A percentile compares a stretch with the other conserved stretches of the same genome.
Conservation (phyloP, 2,329 filamentous ascomycete genomes). For the Diplodia scrobiculata region DNA sequence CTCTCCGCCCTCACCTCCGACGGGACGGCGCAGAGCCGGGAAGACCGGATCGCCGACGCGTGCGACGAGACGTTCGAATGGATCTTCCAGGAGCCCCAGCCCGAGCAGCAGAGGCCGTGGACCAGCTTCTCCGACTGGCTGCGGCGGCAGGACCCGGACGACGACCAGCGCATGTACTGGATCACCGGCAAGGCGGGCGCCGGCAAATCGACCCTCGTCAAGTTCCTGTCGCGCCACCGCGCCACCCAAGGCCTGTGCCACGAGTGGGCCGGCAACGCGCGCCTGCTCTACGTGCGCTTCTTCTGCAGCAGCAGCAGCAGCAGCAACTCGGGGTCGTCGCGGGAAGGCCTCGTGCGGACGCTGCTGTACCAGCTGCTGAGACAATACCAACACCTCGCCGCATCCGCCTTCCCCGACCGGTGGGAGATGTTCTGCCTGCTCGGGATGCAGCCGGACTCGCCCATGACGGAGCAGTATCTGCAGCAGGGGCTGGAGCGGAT, state of each 20-base stretch:
- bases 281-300: constrained; percentile 42
- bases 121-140: constrained; percentile 10
- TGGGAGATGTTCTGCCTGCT: constrained; percentile 8
- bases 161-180: constrained; percentile 32
- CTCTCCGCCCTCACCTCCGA: neutral
- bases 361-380: constrained; percentile 41
- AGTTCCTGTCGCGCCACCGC: constrained; percentile 28
- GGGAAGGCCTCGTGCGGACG: constrained; percentile 46
- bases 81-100: constrained; percentile 11
- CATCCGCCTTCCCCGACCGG: neutral
- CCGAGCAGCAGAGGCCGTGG: neutral
- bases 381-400: neutral
- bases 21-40: neutral
- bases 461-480: neutral
- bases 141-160: neutral
- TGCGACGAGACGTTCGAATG: constrained; percentile 5
- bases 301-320: constrained; percentile 51
- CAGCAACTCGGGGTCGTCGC: constrained; percentile 49
- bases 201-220: constrained; percentile 54
- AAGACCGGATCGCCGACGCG: neutral
- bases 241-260: constrained; percentile 37
- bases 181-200: constrained; percentile 52
- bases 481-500: neutral
- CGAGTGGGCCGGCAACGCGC: constrained; percentile 41
- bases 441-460: neutral